Percentiles rank a stretch among this genome's conserved stretches.
Evolutionary conservation across 2,329 filamentous ascomycete species (phyloP).

Genomic region (Penicillium sp.): DNA sequence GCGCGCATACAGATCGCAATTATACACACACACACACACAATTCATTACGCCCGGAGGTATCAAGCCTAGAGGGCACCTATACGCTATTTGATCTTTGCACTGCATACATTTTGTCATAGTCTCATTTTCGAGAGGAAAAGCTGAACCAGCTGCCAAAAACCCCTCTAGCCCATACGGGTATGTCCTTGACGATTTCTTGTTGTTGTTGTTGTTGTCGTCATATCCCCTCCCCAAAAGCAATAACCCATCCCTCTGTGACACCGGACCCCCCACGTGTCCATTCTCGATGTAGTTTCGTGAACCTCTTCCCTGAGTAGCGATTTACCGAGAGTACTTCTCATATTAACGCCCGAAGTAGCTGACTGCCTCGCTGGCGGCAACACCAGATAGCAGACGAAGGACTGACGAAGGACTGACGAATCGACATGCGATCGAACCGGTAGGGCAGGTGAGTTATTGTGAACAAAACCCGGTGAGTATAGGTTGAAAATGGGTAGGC

Average conservation of each 20-base stretch:
- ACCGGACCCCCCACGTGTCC: constrained; percentile 8
- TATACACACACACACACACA: constrained; percentile 1
- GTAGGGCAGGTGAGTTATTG: constrained; percentile 4
- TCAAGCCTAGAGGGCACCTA: constrained; percentile 10
- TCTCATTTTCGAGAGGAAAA: constrained; percentile 10
- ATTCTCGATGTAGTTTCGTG: constrained; percentile 14
- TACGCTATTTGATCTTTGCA: constrained; percentile 8
- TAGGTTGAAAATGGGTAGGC: constrained; percentile 5
- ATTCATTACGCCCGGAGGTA: constrained; percentile 6
- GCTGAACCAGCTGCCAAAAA: constrained; percentile 8
- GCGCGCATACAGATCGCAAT: too few relatives aligned
- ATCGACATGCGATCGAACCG: constrained; percentile 10
- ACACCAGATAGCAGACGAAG: constrained; percentile 14
- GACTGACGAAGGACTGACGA: constrained; percentile 10
- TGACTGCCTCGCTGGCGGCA: constrained; percentile 15
- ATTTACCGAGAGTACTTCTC: constrained; percentile 14
- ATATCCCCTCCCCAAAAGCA: constrained; percentile 7
- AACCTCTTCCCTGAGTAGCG: constrained; percentile 16
- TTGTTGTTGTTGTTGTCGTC: constrained; percentile 8
- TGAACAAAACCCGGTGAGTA: constrained; percentile 1
- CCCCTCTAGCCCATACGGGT: constrained; percentile 7
- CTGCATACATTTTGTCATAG: constrained; percentile 9
- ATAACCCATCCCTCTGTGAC: constrained; percentile 12
- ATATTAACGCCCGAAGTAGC: constrained; percentile 15
- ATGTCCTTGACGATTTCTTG: constrained; percentile 4